These are phyloP conservation scores for Deinandra increscens DNA, from an alignment of 129 eudicot genomes.

Conservation along the genomic window DNA sequence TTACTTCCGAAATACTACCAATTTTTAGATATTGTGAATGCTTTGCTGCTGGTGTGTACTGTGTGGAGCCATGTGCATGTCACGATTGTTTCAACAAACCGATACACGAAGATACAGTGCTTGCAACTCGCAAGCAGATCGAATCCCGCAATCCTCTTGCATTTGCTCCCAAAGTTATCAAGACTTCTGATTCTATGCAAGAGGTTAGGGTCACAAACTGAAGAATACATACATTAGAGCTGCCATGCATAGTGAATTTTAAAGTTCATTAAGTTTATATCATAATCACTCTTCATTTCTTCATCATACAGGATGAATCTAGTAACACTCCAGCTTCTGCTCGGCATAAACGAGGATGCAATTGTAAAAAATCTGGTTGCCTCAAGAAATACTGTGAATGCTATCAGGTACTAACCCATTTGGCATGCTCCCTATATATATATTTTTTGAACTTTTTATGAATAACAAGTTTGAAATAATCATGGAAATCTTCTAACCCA, in stretches of 20 bases:
- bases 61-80: slow-evolving; percentile 98
- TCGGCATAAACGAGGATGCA: slow-evolving; percentile 98
- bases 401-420: too few relatives aligned
- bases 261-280: not conserved
- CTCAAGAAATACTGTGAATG: slow-evolving; percentile 99
- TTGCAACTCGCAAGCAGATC: slow-evolving; percentile 93
- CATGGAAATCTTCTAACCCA: not conserved
- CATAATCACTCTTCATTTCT: slow-evolving; percentile 12
- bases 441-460: not conserved
- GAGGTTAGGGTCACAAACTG: slow-evolving; percentile 49
- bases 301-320: slow-evolving; percentile 61
- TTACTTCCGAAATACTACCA: slow-evolving; percentile 6
- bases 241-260: not conserved
- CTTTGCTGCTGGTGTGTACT: slow-evolving; percentile 98
- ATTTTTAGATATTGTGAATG: slow-evolving; percentile 96
- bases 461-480: not conserved
- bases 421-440: too few relatives aligned
- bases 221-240: not conserved
- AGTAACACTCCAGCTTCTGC: slow-evolving; percentile 98
- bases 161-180: slow-evolving; percentile 98
- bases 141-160: slow-evolving; percentile 98
- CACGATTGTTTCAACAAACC: slow-evolving; percentile 95
- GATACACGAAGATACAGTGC: slow-evolving; percentile 85
- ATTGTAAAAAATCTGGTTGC: slow-evolving; percentile 98
- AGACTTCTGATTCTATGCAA: slow-evolving; percentile 57